phyloP scores from a whole-genome alignment of 1,139 yeast genomes.

The Magnusiomyces sp. region DNA sequence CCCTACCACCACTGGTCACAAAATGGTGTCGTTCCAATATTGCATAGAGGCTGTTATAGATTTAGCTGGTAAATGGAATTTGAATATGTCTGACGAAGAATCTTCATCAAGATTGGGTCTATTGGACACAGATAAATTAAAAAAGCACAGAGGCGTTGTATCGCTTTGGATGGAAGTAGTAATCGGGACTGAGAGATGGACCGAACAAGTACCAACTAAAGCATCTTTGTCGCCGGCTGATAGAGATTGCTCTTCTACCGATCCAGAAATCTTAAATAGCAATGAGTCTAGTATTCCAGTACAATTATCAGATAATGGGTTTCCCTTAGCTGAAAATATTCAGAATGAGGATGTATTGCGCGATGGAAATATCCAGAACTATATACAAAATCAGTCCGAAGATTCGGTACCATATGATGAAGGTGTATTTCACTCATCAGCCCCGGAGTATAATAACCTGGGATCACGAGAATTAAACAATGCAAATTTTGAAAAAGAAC shows the following conservation, averaged over 20 bases:
- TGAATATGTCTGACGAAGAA: conserved; percentile 32
- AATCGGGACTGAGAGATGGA: conserved; percentile 59
- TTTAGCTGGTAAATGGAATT: conserved; percentile 43
- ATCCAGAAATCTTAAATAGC: neutral
- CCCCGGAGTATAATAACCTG: no score
- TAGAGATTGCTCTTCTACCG: neutral
- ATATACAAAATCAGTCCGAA: no score
- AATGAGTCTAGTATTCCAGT: no score
- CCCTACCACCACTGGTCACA: conserved; percentile 72
- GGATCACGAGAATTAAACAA: no score
- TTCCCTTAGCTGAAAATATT: no score
- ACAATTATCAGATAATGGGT: no score
- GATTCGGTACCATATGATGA: no score
- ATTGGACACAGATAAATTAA: conserved; percentile 70
- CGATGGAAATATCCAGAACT: no score
- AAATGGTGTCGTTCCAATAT: conserved; percentile 72
- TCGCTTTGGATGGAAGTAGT: conserved; percentile 72
- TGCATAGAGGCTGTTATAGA: conserved; percentile 76
- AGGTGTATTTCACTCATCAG: no score
- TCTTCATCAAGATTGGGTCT: conserved; percentile 33
- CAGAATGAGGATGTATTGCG: no score
- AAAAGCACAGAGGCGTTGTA: conserved; percentile 64
- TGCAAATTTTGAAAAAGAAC: conserved; percentile 41
- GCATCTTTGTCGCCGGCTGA: neutral
- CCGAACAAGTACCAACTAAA: no score